Conservation (phyloP, 1,139 yeast species). For the Pichia sp. region DNA sequence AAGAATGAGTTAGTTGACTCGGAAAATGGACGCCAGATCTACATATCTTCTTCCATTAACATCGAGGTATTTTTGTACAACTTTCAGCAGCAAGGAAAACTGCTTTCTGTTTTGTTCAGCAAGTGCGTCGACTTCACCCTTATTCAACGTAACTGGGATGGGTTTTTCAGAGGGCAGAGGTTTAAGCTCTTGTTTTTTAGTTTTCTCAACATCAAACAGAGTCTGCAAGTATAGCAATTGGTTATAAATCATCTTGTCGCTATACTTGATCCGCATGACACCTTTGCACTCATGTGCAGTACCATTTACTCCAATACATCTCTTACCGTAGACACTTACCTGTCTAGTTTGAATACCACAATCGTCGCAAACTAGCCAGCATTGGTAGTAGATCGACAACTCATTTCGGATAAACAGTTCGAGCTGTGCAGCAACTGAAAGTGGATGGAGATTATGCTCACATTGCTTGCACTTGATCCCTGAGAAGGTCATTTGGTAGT, state of each 20-base stretch:
- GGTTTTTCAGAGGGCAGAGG: constrained; percentile 40
- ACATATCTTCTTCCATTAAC: constrained; percentile 92
- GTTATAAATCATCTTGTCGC: constrained; percentile 78
- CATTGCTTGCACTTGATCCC: constrained; percentile 76
- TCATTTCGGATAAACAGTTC: constrained; percentile 67
- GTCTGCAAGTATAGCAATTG: constrained; percentile 78
- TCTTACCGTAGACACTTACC: constrained; percentile 80
- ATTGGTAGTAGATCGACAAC: constrained; percentile 74
- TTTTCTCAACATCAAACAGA: constrained; percentile 78
- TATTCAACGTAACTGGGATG: constrained; percentile 34
- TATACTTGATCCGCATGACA: constrained; percentile 70
- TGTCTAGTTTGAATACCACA: constrained; percentile 84
- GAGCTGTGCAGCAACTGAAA: constrained; percentile 65
- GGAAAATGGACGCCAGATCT: constrained; percentile 78
- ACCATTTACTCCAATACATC: constrained; percentile 70
- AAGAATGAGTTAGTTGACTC: constrained; percentile 28
- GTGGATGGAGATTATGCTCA: constrained; percentile 43
- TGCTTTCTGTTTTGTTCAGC: constrained; percentile 77
- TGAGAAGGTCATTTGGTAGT: constrained; percentile 54
- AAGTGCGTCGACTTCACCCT: constrained; percentile 63
- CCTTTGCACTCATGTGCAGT: constrained; percentile 75
- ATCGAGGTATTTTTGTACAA: constrained; percentile 68
- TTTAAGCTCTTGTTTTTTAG: constrained; percentile 52
- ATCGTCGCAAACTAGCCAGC: constrained; percentile 84
- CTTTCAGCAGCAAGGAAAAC: constrained; percentile 52